Evolutionary conservation across 1,139 yeast species (phyloP), one percentile per base, ranked within the genome.

Genomic region (Taiozyma sp.): DNA sequence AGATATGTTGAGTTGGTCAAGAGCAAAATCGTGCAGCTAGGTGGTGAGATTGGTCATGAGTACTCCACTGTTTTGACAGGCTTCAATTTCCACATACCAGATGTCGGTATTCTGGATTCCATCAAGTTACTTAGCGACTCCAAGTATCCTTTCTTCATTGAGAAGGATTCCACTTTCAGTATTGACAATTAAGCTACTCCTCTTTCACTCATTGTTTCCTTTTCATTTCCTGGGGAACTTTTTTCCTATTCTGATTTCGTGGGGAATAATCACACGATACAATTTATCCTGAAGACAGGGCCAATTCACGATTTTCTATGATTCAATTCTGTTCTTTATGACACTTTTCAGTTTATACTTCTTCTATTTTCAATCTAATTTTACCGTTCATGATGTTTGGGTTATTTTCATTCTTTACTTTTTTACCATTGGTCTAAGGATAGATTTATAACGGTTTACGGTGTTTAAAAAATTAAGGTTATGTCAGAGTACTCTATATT

Each of bases 11-110:
- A 62, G 14, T 47, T 56, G 1, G 66, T 70, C 10, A 70, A 65
- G 48, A 48, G 56, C 30, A 63, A 64, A 49, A 63, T 73, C 44
- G 58, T 60, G 46, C 56, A 56, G 26, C 50, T 70, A 13, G 77
- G 77, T 8, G 75, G 72, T 7, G 54, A 56, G 37, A 68, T 73
- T 53, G 66, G 68, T 29, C 70, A 71, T 55, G 73, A 73, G 53
- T 73, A 71, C 61, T 50, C 53, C 11, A 67, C 71, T 2, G 67
- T 72, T 4, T 56, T 73, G 45, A 68, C 69, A 46, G 76, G 76
- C 2, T 71, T 72, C 61, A 62, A 74, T 6, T 68, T 72, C 34
- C 51, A 62, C 1, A 56, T 68, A 8, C 68, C 68, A 19, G 58
- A 62, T 42, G 56, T 54, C 30, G 48, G 39, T 9, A 60, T 60